Evolutionary conservation across 306 rosid genomes (phyloP), one percentile per base, ranked within the genome.

Genomic region (Prunus kanzakura): DNA sequence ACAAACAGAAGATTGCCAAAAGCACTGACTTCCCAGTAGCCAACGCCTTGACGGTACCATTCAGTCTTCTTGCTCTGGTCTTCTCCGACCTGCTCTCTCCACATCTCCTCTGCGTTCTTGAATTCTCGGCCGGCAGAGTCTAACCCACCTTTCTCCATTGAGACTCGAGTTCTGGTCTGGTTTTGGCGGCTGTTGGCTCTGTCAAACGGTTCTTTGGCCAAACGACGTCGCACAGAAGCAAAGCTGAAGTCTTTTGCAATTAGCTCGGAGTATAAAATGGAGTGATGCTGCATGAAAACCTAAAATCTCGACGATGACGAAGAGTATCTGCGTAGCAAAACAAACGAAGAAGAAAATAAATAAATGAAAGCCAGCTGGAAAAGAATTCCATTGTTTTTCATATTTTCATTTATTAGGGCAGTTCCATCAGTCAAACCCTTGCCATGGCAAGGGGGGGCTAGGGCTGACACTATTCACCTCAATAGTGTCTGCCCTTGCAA

Each of bases 41-140:
- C 93, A 62, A 95, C 89, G 63, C 98, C 98, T 22, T 89, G 75
- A 29, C 84, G 83, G 75, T 95, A 95, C 97, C 98, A 95, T 10
- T 85, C 79, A 4, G 86, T 89, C 82, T 87, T 89, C 84, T 85
- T 95, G 81, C 74, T 78, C 23, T 80, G 51, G 76, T 95, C 90
- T 18, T 94, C 89, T 19, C 98, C 97, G 35, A 81, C 82, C 50
- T 92, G 89, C 71, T 95, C 98, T 12, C 22, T 82, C 98, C 98
- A 95, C 98, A 95, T 95, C 80, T 92, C 96, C 30, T 84, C 91
- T 55, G 96, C 91, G 66, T 73, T 90, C 49, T 68, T 65, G 84
- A 89, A 95, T 29, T 89, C 76, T 22, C 93, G 89, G 77, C 98
- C 98, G 25, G 84, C 82, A 45, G 90, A 85, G 80, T 95, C 98